Base-by-base conservation (phyloP, 176 grass and related monocot species). In the maize (Zea mays) region DNA sequence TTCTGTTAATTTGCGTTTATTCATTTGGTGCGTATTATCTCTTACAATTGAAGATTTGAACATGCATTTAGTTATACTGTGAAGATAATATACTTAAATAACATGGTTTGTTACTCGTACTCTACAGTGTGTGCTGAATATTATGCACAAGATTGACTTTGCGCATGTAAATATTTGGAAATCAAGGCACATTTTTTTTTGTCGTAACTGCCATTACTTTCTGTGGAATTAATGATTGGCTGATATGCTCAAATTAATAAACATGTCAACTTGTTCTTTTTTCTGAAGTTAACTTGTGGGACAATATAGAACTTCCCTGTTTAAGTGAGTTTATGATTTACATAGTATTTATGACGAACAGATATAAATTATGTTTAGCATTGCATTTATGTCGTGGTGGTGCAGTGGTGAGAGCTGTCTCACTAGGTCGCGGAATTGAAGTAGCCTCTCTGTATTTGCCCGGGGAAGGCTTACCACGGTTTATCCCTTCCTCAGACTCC, bases 261-360 rank as follows among this genome's bases (percentile, higher is more conserved):
- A 57, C 55, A 20, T 57, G 55, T 57, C n/a, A 57, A 57, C 55
- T 57, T 57, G 5, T 69, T 10, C 42, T 47, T 21, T 34, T 71
- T 34, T 46, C 46, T 69, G 43, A 48, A 50, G 44, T 52, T 13
- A 51, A 48, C 21, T 76, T 75, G 41, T 12, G 58, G 21, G 21
- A 62, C 36, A 47, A 14, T 63, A 47, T 47, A 62, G 21, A 76
- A 45, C 73, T n/a, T 62, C 55, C 33, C 57, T 77, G 39, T 33
- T 66, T 58, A 48, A 72, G 40, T 61, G 41, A 51, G 74, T 82
- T 72, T 15, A 1, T 20, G n/a, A 65, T 78, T 60, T 62, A 13
- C 15, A 65, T 73, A 39, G 73, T 83, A 84, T 13, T 69, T 54
- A 69, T 69, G 21, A n/a, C 36, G 73, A 36, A 12, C 36, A 62